Base-by-base conservation (phyloP, 441 rosid species). In the Jatropha multifida region DNA sequence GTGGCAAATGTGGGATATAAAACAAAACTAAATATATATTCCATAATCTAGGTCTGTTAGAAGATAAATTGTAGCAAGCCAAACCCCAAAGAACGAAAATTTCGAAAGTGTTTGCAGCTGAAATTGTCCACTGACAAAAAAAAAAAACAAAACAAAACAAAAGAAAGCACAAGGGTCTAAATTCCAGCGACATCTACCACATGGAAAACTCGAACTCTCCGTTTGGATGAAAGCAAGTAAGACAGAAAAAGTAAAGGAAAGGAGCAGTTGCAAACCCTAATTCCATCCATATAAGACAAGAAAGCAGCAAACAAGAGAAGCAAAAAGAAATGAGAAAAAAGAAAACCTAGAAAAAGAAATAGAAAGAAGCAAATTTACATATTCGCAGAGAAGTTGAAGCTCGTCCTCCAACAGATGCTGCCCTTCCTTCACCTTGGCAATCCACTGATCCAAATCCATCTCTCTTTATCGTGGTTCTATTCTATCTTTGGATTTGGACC, bases 381-480 rank as follows among this genome's bases (percentile, higher is more conserved):
- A 94, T 94, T 96, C 99, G 88, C 99, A 96, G 71, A 96, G 98
- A 74, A 90, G 97, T 86, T 96, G 99, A 77, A 96, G 98, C 86
- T 96, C 98, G 85, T 92, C 94, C 81, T 96, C 99, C 46, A 89
- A 77, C 15, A 96, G 98, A 78, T 94, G 98, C 73, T 96, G 97
- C 54, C 99, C 98, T 75, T 92, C 99, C 86, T 92, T 96, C 69
- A 94, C 98, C 85, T 92, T 96, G 4, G 88, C 77, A 77, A 96
- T 89, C 99, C 99, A 96, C 81, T 91, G 92, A 87, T 96, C 99
- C 89, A 96, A 92, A 87, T 96, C 99, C 99, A 96, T 96, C 67
- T 60, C 63, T 23, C 13, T 65, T 58, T 61, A 20, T 55, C 26
- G 20, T 14, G 2, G 5, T 9, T 26, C 42, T 15, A 3, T 13